Conservation (phyloP, 140 eudicot genomes). For the Erigeron philadelphicus region DNA sequence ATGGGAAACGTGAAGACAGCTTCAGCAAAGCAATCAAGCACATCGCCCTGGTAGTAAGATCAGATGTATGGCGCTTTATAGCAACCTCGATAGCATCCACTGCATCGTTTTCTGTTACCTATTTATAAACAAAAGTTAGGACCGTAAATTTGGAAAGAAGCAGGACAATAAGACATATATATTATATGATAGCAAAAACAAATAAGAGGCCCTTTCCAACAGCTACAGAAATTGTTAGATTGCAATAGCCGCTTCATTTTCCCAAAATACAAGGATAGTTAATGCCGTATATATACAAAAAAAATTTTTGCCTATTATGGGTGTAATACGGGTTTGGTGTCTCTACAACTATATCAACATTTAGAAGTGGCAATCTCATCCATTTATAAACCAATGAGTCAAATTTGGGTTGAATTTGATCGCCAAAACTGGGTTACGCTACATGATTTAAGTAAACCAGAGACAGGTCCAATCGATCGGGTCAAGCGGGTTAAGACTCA, state of each 20-base stretch:
- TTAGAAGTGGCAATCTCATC: constrained; percentile 4
- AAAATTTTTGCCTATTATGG: no score
- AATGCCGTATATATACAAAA: not conserved
- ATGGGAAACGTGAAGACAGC: constrained; percentile 88
- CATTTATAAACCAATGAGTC: not conserved
- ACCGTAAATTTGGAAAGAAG: constrained; percentile 13
- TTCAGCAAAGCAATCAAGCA: constrained; percentile 83
- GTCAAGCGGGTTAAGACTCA: constrained; percentile 1
- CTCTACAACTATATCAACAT: constrained; percentile 5
- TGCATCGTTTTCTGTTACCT: constrained; percentile 87
- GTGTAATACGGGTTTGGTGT: no score
- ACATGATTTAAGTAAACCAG: not conserved
- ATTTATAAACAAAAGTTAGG: constrained; percentile 30
- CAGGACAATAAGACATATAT: not conserved
- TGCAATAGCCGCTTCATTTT: constrained; percentile 6
- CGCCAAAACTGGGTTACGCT: not conserved
- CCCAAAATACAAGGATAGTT: constrained; percentile 11
- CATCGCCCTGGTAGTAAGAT: constrained; percentile 83
- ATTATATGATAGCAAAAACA: constrained; percentile 6
- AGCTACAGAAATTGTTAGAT: not conserved
- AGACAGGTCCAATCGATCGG: not conserved
- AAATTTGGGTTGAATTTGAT: not conserved
- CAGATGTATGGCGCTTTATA: constrained; percentile 62
- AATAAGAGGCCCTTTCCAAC: not conserved
- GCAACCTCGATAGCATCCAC: constrained; percentile 76